phyloP scores from a whole-genome alignment of 768 basidiomycete genomes.

The Cantharellus anzutake region DNA sequence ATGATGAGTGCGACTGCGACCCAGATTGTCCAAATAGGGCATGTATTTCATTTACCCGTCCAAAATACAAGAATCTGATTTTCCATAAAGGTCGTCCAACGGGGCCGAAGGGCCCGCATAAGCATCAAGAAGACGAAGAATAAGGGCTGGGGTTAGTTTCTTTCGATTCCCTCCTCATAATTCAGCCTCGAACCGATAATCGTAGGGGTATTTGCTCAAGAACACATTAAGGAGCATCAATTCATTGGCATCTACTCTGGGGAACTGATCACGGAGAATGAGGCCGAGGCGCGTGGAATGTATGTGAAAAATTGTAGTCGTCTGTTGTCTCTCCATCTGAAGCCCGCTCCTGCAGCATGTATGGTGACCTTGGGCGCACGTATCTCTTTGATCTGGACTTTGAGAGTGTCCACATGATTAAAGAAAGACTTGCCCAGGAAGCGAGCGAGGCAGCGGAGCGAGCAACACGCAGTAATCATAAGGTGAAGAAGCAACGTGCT shows the following conservation, averaged over 20 bases:
- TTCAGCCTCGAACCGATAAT: background rate
- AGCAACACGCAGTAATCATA: too few species aligned
- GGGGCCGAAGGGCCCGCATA: slow-evolving; percentile 45
- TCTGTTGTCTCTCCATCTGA: background rate
- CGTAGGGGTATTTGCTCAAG: slow-evolving; percentile 50
- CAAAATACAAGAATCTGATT: background rate
- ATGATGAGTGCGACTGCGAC: slow-evolving; percentile 60
- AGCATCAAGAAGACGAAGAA: slow-evolving; percentile 46
- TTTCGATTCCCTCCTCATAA: background rate
- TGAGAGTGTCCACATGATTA: slow-evolving; percentile 32
- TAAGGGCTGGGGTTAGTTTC: slow-evolving; percentile 68
- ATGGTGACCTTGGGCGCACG: slow-evolving; percentile 52
- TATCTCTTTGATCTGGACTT: slow-evolving; percentile 77
- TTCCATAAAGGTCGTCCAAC: slow-evolving; percentile 51
- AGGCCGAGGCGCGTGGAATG: slow-evolving; percentile 48
- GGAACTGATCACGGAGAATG: slow-evolving; percentile 52
- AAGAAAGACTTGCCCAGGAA: slow-evolving; percentile 7
- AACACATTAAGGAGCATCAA: slow-evolving; percentile 43
- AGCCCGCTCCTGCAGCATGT: slow-evolving; percentile 28
- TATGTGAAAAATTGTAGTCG: slow-evolving; percentile 20
- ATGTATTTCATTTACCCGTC: slow-evolving; percentile 12
- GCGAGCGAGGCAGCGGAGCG: background rate
- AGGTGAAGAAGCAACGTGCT: too few species aligned
- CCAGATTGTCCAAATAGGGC: slow-evolving; percentile 72
- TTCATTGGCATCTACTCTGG: slow-evolving; percentile 78